Base-by-base conservation (phyloP, 257 asterid species). In the Solanum virginianum region DNA sequence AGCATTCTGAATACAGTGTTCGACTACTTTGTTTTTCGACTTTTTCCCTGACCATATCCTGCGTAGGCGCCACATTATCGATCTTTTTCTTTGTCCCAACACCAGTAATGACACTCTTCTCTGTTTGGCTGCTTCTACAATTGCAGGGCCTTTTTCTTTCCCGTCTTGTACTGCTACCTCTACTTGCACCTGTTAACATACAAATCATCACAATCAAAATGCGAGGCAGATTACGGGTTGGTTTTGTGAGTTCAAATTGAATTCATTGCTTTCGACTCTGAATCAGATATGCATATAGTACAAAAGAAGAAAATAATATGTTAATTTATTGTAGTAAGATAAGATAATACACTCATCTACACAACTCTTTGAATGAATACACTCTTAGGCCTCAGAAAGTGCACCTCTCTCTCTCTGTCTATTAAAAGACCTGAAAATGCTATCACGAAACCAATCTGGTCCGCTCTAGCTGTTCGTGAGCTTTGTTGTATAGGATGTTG, bases 1-100 rank as follows among this genome's bases (percentile, higher is more conserved):
- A 13, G 99, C 93, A 83, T 93, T 92, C 45, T 93, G 93, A 51
- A 96, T 93, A 86, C 99, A 96, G 87, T 92, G 93, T 80, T 94
- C 94, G 8, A 90, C 94, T 15, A 90, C 92, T 81, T 90, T 89
- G 86, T 83, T 88, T 66, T 82, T 83, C 13, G 72, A 84, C 71
- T 86, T 90, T 80, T 83, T 89, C 87, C 84, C 88, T 69, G 81
- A 45, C 94, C 98, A 93, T 8, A 93, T 74, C 91, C 84, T 91
- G 82, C 86, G 93, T n/a, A 94, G 74, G 7, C 90, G 89, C 98
- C 94, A 89, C 85, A 93, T 15, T 22, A 93, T 57, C 1, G 97
- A 90, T 12, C 86, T 86, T 90, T 88, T 93, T 43, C 88, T 88
- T 83, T 94, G 98, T 39, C 98, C 99, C 74, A 96, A 86, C 43